A percentile compares a stretch with the other conserved stretches of the same genome.
Evolutionary conservation across 352 stramenopile species (phyloP).

Genomic region (Pythium oligandrum): DNA sequence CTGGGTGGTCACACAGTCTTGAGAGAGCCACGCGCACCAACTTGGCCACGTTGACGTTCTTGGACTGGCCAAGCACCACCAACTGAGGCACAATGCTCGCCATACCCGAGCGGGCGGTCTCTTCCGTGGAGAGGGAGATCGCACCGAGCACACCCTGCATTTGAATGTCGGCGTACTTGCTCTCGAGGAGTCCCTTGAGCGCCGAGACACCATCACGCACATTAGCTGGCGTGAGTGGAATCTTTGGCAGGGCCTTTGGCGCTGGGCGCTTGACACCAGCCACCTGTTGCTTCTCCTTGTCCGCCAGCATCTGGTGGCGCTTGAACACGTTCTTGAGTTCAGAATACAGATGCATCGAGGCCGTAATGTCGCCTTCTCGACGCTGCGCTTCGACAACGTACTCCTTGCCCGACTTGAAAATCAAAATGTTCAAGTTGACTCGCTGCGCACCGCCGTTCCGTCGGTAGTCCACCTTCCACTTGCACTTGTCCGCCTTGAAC

Average conservation of each 20-base stretch:
- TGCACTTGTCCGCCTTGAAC: constrained; percentile 85
- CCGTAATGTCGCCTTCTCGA: constrained; percentile 75
- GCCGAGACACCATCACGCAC: constrained; percentile 52
- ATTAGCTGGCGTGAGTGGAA: constrained; percentile 34
- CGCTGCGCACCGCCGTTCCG: constrained; percentile 41
- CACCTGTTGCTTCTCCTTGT: constrained; percentile 37
- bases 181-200: constrained; percentile 67
- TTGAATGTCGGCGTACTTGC: constrained; percentile 72
- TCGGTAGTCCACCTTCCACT: constrained; percentile 85
- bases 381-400: constrained; percentile 74
- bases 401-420: constrained; percentile 74
- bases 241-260: constrained; percentile 54
- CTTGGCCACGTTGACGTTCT: constrained; percentile 48
- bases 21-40: constrained; percentile 71
- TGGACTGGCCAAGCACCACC: constrained; percentile 56
- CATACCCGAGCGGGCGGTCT: constrained; percentile 57
- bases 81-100: constrained; percentile 62
- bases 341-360: constrained; percentile 71
- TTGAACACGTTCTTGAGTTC: constrained; percentile 79
- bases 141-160: constrained; percentile 77
- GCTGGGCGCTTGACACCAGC: constrained; percentile 64
- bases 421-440: constrained; percentile 71
- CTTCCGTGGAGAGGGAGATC: constrained; percentile 70
- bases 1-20: constrained; percentile 76
- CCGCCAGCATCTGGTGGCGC: constrained; percentile 58